Base-by-base conservation (phyloP, 345 rosid species). In the Corchorus olitorius region DNA sequence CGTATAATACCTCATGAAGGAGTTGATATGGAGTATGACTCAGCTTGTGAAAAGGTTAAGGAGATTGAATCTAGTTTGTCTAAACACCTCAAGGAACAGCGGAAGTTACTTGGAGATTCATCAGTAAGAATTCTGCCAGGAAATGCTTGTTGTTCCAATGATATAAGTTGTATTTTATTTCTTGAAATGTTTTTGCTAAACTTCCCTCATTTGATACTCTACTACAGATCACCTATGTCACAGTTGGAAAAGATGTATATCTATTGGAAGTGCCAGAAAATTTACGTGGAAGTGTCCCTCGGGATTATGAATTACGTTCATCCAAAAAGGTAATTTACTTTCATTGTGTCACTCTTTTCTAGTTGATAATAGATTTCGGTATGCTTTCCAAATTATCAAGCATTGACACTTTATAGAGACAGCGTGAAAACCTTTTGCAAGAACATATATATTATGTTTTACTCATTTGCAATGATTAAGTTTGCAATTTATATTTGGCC, bases 211-310 rank as follows among this genome's bases (percentile, higher is more conserved):
- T 59, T 55, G 53, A 35, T 74, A 37, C 34, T 68, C 63, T 87
- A 58, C 75, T 83, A 54, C 88, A 96, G 99, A 86, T 96, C 72
- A 81, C 78, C 34, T 96, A 93, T 83, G 99, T 93, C 70, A 88
- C 93, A n/a, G 87, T 96, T 86, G 98, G 98, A 52, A 96, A 96
- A 82, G 99, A 96, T 5, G 80, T 84, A 43, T 92, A 96, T 81
- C 87, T 96, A 39, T 83, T 92, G 83, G 98, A 96, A 88, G 90
- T 96, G 78, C 94, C 97, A 19, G 98, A 93, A 77, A 87, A 88
- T 80, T 80, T 96, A 82, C 81, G 86, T 17, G 91, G 90, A 65
- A 88, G 80, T 76, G 83, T 96, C 85, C 94, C 99, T 79, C 89
- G 65, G 22, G 94, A 89, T 80, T 96, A 93, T 83, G 99, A 96